phyloP scores from a whole-genome alignment of 768 basidiomycete genomes.

The Polyporus arcularius region DNA sequence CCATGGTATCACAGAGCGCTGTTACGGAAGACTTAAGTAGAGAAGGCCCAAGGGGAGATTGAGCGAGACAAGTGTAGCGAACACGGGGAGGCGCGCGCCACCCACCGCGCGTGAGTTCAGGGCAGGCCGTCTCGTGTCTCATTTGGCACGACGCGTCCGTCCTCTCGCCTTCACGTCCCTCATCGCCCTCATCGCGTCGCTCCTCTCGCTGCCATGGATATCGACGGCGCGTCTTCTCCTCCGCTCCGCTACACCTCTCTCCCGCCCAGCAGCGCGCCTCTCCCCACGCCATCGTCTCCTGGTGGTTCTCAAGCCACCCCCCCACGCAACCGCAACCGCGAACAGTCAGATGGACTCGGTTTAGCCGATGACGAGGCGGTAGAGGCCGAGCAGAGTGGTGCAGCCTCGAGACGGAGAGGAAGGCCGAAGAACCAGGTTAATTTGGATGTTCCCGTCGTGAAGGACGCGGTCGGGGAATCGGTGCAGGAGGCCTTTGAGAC shows the following conservation, averaged over 20 bases:
- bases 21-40: not conserved
- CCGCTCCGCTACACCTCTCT: conserved; percentile 52
- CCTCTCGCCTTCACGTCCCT: conserved; percentile 25
- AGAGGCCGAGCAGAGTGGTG: conserved; percentile 38
- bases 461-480: conserved; percentile 94
- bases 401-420: conserved; percentile 35
- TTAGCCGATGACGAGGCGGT: conserved; percentile 46
- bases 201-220: conserved; percentile 45
- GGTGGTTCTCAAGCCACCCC: conserved; percentile 28
- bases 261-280: conserved; percentile 51
- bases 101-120: conserved; percentile 34
- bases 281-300: conserved; percentile 39
- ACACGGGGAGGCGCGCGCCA: conserved; percentile 1
- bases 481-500: conserved; percentile 90
- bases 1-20: conserved; percentile 9
- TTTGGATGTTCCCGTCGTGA: conserved; percentile 81
- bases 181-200: conserved; percentile 6
- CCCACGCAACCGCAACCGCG: conserved; percentile 25
- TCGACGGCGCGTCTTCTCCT: conserved; percentile 56
- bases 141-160: conserved; percentile 26
- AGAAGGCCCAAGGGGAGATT: not conserved
- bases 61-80: not conserved
- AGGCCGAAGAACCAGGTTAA: conserved; percentile 48
- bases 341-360: conserved; percentile 35
- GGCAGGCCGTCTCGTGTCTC: conserved; percentile 48